These are phyloP conservation scores for Colletotrichum brevisporum DNA, from an alignment of 2,329 filamentous ascomycete species.

Conservation along the genomic window DNA sequence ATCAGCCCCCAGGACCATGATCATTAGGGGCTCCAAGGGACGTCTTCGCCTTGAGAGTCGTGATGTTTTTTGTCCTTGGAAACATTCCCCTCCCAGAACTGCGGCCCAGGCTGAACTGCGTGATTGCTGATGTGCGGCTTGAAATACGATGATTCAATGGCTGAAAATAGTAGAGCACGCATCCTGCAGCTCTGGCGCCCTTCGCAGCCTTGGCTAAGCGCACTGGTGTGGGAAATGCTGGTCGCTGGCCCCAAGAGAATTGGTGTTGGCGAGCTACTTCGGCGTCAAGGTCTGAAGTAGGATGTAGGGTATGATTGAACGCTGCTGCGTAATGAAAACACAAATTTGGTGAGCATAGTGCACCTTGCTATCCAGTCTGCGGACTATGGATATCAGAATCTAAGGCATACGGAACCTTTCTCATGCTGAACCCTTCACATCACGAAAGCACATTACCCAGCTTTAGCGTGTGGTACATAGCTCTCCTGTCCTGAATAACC, in stretches of 20 bases:
- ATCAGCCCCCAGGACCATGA: too few species aligned
- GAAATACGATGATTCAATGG: slow-evolving; percentile 4
- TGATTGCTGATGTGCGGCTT: neutral
- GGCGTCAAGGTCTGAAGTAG: neutral
- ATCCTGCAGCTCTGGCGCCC: neutral
- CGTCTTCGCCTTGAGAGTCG: neutral
- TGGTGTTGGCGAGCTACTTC: slow-evolving; percentile 1
- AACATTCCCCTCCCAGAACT: neutral
- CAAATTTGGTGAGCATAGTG: too few species aligned
- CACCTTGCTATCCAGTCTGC: too few species aligned
- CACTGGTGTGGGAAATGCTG: slow-evolving; percentile 5
- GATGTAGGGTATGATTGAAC: too few species aligned
- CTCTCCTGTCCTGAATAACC: too few species aligned
- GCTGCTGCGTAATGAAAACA: too few species aligned
- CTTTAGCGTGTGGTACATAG: too few species aligned
- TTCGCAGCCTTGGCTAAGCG: neutral
- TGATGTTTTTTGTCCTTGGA: neutral
- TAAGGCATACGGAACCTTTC: too few species aligned
- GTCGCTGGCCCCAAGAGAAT: neutral
- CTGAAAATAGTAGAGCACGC: neutral
- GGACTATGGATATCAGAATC: too few species aligned
- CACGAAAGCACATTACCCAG: too few species aligned
- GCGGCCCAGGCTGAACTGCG: neutral
- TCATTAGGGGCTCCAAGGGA: neutral
- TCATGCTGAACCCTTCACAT: too few species aligned